Percentiles rank a stretch among this genome's conserved stretches.
phyloP scores from a whole-genome alignment of 345 rosid species.

The Arabis hirsuta region DNA sequence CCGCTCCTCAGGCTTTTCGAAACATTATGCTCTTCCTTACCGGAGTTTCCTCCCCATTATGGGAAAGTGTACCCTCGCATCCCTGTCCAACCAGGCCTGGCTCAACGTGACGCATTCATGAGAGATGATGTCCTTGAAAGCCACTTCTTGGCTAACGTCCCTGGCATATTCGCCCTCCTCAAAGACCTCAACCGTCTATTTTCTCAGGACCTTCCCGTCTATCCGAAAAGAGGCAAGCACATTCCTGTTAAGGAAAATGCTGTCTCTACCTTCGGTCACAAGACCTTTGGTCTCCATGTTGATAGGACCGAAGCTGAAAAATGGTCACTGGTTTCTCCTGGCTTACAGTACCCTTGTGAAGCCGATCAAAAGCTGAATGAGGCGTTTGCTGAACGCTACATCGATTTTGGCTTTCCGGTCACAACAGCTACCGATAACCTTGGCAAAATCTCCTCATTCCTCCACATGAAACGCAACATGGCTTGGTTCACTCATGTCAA shows the following conservation, averaged over 20 bases:
- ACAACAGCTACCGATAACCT: neutral
- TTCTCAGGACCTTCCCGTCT: neutral
- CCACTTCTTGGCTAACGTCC: slow-evolving; percentile 5
- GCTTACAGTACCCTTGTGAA: slow-evolving; percentile 6
- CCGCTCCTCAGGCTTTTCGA: neutral
- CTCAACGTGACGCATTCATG: slow-evolving; percentile 1
- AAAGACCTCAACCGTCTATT: neutral
- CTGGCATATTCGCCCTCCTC: slow-evolving; percentile 2
- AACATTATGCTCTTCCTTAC: neutral
- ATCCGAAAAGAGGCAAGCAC: neutral
- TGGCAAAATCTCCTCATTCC: neutral
- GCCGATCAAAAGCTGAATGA: slow-evolving; percentile 15
- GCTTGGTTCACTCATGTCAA: neutral
- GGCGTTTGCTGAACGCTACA: neutral
- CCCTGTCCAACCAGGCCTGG: neutral
- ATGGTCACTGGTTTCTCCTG: slow-evolving; percentile 15
- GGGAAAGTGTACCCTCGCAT: neutral
- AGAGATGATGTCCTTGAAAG: neutral
- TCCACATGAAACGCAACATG: neutral
- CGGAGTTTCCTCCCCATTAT: slow-evolving; percentile 2
- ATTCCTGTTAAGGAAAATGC: neutral
- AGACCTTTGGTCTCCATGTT: slow-evolving; percentile 8
- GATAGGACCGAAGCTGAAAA: slow-evolving; percentile 5
- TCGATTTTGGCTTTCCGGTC: neutral
- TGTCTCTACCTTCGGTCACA: neutral